Evolutionary conservation across 2,329 filamentous ascomycete genomes (phyloP).

Genomic region (Penicillium glabrum): DNA sequence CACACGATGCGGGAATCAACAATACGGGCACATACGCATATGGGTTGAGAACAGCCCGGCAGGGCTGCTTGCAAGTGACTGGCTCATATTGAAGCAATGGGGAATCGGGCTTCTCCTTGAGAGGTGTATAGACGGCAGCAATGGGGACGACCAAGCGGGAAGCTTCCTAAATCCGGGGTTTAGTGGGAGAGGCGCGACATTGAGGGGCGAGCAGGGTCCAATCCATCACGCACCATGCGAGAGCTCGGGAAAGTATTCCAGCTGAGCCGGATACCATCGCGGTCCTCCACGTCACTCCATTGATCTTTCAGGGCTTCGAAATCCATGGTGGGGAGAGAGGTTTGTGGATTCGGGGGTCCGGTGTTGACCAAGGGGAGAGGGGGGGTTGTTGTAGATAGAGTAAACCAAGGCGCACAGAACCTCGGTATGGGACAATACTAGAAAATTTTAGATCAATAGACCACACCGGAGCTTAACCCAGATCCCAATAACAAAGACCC

Average conservation of each 20-base stretch:
- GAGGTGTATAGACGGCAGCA: constrained; percentile 88
- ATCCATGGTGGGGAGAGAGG: constrained; percentile 63
- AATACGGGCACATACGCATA: constrained; percentile 69
- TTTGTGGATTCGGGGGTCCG: constrained; percentile 20
- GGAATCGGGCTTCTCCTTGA: constrained; percentile 89
- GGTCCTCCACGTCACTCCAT: constrained; percentile 95
- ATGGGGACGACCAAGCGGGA: constrained; percentile 94
- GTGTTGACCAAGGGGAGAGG: constrained; percentile 28
- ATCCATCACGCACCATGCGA: constrained; percentile 70
- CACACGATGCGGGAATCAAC: constrained; percentile 3
- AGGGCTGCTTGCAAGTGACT: constrained; percentile 93
- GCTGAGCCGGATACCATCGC: constrained; percentile 91
- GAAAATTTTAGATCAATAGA: constrained; percentile 18
- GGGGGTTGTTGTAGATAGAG: constrained; percentile 15
- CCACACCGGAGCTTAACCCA: constrained; percentile 33
- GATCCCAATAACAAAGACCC: constrained; percentile 26
- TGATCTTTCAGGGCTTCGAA: constrained; percentile 92
- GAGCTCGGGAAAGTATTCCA: constrained; percentile 99
- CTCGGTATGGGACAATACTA: constrained; percentile 18
- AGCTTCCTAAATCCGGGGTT: constrained; percentile 67
- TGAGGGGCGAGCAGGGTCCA: constrained; percentile 1
- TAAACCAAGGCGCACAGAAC: constrained; percentile 16
- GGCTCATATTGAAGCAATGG: constrained; percentile 93
- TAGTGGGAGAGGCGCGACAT: constrained; percentile 15
- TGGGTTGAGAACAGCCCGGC: constrained; percentile 92